Percentiles rank a stretch among this genome's conserved stretches.
Evolutionary conservation across 257 asterid genomes (phyloP).

Genomic region (Fraxinus pennsylvanica): DNA sequence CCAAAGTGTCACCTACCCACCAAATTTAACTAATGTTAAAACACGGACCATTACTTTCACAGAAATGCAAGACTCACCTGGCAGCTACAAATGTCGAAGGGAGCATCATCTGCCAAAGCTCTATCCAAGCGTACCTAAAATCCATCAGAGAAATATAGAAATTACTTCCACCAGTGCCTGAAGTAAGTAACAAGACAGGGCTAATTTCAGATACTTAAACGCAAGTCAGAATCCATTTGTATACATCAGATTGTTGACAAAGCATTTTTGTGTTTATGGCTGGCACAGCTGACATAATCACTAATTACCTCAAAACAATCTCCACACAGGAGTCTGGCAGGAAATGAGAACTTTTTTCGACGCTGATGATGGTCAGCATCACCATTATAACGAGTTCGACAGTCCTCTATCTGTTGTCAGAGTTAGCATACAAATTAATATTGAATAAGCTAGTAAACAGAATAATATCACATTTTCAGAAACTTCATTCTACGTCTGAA

Average conservation of each 20-base stretch:
- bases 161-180: constrained; percentile 11
- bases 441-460: background rate
- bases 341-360: constrained; percentile 89
- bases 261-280: constrained; percentile 1
- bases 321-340: constrained; percentile 94
- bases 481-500: background rate
- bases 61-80: constrained; percentile 58
- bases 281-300: background rate
- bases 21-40: background rate
- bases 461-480: too few species aligned
- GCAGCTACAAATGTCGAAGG: constrained; percentile 92
- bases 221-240: background rate
- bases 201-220: constrained; percentile 21
- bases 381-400: constrained; percentile 94
- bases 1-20: background rate
- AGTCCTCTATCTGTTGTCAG: constrained; percentile 79
- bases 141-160: constrained; percentile 12
- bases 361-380: constrained; percentile 97
- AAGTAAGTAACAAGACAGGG: constrained; percentile 1
- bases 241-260: constrained; percentile 1
- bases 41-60: background rate
- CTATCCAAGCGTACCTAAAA: constrained; percentile 78
- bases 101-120: constrained; percentile 86
- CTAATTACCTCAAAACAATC: constrained; percentile 87
- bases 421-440: constrained; percentile 5